phyloP scores from a whole-genome alignment of 495 filamentous ascomycete genomes.

The Tuber microsphaerosporum region DNA sequence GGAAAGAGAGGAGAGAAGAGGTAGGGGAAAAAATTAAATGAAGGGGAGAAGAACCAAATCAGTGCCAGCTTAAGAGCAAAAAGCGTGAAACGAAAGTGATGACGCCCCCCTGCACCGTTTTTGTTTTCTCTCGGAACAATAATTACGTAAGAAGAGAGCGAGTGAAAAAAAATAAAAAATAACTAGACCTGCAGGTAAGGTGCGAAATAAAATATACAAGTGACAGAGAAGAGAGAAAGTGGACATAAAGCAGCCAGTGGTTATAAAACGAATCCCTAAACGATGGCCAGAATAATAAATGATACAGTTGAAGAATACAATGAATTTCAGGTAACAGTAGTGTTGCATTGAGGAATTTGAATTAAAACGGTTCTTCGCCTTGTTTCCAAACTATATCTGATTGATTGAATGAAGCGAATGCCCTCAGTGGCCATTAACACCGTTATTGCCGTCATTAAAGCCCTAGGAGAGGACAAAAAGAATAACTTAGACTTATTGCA shows the following conservation, averaged over 20 bases:
- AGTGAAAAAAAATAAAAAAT: neutral
- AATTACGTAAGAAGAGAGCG: neutral
- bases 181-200: neutral
- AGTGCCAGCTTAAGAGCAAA: neutral
- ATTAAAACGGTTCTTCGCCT: neutral
- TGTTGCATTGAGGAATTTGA: neutral
- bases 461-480: neutral
- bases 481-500: conserved; percentile 1
- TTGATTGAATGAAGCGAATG: neutral
- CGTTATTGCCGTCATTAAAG: neutral
- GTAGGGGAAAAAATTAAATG: neutral
- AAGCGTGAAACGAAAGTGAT: neutral
- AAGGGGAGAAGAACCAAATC: neutral
- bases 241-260: neutral
- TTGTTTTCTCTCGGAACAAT: neutral
- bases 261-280: neutral
- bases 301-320: neutral
- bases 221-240: conserved; percentile 9
- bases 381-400: neutral
- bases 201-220: conserved; percentile 5
- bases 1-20: neutral
- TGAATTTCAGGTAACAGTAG: neutral
- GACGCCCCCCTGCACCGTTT: neutral
- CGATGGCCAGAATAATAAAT: neutral
- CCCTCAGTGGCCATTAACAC: neutral